Percentiles rank a stretch among this genome's conserved stretches.
Conservation (phyloP, 2,329 filamentous ascomycete species). For the Aspergillus piperis region DNA sequence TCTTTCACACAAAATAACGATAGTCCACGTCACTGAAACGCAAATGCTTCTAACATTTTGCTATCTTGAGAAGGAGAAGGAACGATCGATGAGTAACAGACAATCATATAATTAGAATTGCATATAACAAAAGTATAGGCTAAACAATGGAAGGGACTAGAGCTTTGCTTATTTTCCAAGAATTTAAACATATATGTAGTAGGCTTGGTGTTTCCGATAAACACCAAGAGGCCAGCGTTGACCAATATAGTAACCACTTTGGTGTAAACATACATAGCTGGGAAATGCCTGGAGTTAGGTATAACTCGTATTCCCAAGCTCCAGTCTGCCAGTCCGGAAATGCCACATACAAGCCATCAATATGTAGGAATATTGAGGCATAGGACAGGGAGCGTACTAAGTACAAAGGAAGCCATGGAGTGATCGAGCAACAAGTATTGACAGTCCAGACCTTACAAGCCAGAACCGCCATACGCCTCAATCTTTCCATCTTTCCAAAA, state of each 20-base stretch:
- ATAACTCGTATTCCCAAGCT: neutral
- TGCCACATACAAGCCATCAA: neutral
- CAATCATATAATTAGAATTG: neutral
- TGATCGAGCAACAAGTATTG: neutral
- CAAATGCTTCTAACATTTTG: neutral
- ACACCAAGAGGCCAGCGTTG: neutral
- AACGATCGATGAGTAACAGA: neutral
- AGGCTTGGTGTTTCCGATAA: neutral
- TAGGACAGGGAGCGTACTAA: neutral
- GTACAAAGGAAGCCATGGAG: neutral
- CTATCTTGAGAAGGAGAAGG: neutral
- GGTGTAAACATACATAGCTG: neutral
- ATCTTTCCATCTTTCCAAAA: conserved; percentile 62
- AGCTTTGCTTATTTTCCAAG: neutral
- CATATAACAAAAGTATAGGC: neutral
- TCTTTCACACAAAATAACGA: conserved; percentile 61
- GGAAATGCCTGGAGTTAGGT: neutral
- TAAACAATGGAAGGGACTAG: neutral
- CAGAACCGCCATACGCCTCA: conserved; percentile 30
- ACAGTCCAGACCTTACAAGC: neutral
- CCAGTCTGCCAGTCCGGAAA: neutral
- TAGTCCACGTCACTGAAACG: conserved; percentile 1
- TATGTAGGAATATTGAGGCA: neutral
- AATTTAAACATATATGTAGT: neutral
- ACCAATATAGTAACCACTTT: neutral